A percentile compares a stretch with the other conserved stretches of the same genome.
Evolutionary conservation across 2,329 filamentous ascomycete species (phyloP).

Genomic region (Colletotrichum spaethianum): DNA sequence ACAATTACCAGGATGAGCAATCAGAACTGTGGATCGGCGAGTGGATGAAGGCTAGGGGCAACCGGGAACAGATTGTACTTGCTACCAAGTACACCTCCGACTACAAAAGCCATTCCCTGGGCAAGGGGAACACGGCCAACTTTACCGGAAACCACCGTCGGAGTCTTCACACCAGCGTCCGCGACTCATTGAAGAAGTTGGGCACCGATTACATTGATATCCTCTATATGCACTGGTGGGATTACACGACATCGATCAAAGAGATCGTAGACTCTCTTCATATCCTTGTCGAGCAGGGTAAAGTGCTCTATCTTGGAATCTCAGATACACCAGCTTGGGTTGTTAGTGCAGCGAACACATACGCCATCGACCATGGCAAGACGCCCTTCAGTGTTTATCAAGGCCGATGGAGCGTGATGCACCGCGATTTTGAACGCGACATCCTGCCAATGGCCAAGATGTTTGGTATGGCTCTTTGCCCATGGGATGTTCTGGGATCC

Average conservation of each 20-base stretch:
- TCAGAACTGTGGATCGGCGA: conserved; percentile 73
- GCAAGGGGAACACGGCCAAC: conserved; percentile 57
- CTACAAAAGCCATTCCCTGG: conserved; percentile 56
- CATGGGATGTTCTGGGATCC: conserved; percentile 73
- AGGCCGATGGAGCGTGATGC: conserved; percentile 54
- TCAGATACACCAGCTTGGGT: conserved; percentile 59
- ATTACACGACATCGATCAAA: conserved; percentile 57
- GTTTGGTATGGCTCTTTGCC: conserved; percentile 66
- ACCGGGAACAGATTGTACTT: conserved; percentile 68
- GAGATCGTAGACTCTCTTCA: conserved; percentile 61
- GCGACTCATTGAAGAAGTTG: conserved; percentile 60
- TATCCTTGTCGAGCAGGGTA: conserved; percentile 56
- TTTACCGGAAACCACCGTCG: conserved; percentile 59
- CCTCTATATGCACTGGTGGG: conserved; percentile 62
- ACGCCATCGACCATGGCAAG: conserved; percentile 52
- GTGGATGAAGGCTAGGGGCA: conserved; percentile 64
- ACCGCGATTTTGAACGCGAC: conserved; percentile 57
- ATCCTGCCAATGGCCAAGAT: conserved; percentile 58
- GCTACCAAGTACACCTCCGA: conserved; percentile 70
- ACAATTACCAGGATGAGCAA: conserved; percentile 70
- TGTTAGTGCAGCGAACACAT: conserved; percentile 55
- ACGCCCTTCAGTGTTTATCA: conserved; percentile 57
- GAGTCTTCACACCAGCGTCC: conserved; percentile 57
- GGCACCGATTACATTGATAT: conserved; percentile 61
- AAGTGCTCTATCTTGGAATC: conserved; percentile 58